Base-by-base conservation (phyloP, 495 filamentous ascomycete species). In the Aspergillus mulundensis region DNA sequence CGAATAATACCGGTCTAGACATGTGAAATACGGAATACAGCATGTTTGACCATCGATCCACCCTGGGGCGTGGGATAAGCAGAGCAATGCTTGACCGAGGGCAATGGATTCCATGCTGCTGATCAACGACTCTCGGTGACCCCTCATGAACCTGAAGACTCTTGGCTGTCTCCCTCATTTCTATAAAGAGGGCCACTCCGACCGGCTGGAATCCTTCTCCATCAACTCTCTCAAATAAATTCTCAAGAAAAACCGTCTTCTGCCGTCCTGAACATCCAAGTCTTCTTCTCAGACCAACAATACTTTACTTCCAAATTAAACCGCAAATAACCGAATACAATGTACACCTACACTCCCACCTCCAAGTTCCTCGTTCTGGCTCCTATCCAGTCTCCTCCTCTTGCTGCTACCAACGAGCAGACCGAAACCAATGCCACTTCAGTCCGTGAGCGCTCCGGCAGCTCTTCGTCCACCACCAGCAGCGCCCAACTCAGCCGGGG, bases 321-420 rank as follows among this genome's bases (percentile, higher is more conserved):
- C 41, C 51, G 53, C 50, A 53, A 51, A 25, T 49, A 43, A 57
- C 43, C 42, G 16, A 50, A 49, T 61, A 72, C 60, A 60, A 76
- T 76, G 72, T 70, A 70, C 63, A 62, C 70, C 61, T 46, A 65
- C 56, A 70, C 70, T 54, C 58, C 71, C 56, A 62, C 66, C 58
- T 45, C 58, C 59, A 66, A 67, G 49, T 75, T 75, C 62, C 65
- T 76, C 60, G 65, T 76, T 47, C 53, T 76, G 56, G 69, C 71
- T 46, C 73, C 73, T 34, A 70, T 62, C 38, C 66, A 74, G 53
- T 71, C 61, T 38, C 68, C 66, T 38, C 73, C 72, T 28, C 60
- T 68, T 48, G 57, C 64, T 42, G 56, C 59, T 46, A 49, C 43
- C 50, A 62, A 62, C 38, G 66, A 69, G 46, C 62, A 67, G 51